Conservation (phyloP, 257 asterid species). For the Solanum pinnatisectum region DNA sequence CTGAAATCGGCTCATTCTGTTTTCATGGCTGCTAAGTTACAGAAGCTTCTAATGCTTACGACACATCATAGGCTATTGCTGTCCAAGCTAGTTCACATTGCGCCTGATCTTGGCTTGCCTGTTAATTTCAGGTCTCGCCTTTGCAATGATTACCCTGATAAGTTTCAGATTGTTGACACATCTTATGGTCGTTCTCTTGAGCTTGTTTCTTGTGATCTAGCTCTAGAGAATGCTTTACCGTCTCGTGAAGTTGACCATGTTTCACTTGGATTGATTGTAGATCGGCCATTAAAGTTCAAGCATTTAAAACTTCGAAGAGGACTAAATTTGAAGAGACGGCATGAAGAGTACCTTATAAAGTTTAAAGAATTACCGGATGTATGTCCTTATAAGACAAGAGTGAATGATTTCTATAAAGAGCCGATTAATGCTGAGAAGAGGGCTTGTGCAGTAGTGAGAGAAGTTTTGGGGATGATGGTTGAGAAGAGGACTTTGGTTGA, state of each 20-base stretch:
- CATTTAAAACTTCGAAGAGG: slow-evolving; percentile 73
- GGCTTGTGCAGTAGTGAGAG: slow-evolving; percentile 84
- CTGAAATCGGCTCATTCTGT: slow-evolving; percentile 42
- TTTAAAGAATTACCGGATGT: slow-evolving; percentile 53
- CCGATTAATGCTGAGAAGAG: slow-evolving; percentile 82
- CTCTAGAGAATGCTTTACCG: slow-evolving; percentile 42
- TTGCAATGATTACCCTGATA: slow-evolving; percentile 74
- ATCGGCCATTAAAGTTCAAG: slow-evolving; percentile 80
- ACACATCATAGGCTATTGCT: slow-evolving; percentile 60
- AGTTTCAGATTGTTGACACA: slow-evolving; percentile 66
- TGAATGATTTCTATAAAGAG: slow-evolving; percentile 34
- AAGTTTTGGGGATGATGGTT: slow-evolving; percentile 69
- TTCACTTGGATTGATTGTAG: slow-evolving; percentile 63
- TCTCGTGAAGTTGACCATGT: slow-evolving; percentile 17
- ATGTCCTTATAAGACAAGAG: slow-evolving; percentile 64
- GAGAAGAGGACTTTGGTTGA: slow-evolving; percentile 94
- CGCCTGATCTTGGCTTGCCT: slow-evolving; percentile 83
- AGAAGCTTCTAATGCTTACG: slow-evolving; percentile 88
- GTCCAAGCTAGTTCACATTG: slow-evolving; percentile 70
- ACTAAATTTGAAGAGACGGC: slow-evolving; percentile 58
- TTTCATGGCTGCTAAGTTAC: slow-evolving; percentile 58
- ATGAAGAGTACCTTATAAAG: slow-evolving; percentile 57
- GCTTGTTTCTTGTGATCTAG: slow-evolving; percentile 66
- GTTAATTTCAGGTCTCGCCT: slow-evolving; percentile 70
- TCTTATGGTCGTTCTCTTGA: slow-evolving; percentile 89